Base-by-base conservation (phyloP, 805 yeast genomes). In the Candida alai region DNA sequence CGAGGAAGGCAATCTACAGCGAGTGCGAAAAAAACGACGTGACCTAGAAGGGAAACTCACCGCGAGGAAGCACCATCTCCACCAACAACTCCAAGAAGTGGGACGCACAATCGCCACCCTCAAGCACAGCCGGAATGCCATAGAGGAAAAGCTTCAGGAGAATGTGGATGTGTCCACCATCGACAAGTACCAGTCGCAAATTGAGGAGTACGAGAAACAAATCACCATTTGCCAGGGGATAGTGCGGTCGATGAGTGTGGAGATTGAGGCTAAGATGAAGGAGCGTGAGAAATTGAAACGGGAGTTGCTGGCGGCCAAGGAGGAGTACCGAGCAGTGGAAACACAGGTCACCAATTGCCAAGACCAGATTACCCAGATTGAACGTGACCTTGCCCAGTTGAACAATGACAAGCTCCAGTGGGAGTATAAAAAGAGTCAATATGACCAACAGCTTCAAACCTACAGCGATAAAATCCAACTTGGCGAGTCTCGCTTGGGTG, bases 111-210 rank as follows among this genome's bases (percentile, higher is more conserved):
- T n/a, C n/a, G n/a, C n/a, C n/a, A n/a, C n/a, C n/a, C 34, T 51
- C 4, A 47, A 49, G 3, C 34, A 43, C 3, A 49, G 61, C 25
- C 52, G 60, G 4, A 55, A 52, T 33, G 56, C 62, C 19, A 40
- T 68, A 4, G 60, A 58, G 24, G 52, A 58, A 23, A 63, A 65
- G 33, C 45, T 76, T 12, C 61, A 56, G 13, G 78, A 73, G 14
- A 60, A 68, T 34, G 68, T 65, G 6, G 70, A 67, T 34, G 61
- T 65, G 13, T 69, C 71, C 5, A 65, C 52, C 30, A 54, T 70
- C 14, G 69, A 62, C 12, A 19, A 58, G 2, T 53, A 65, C 14
- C 45, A 56, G 15, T 56, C 55, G 9, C 64, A 66, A 36, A 56
- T 52, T 19, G 56, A 50, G 13, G 60, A 44, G 6, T 42, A 47